Percentiles rank a stretch among this genome's conserved stretches.
These are phyloP conservation scores for Hura crepitans DNA, from an alignment of 441 rosid species.

Conservation along the genomic window DNA sequence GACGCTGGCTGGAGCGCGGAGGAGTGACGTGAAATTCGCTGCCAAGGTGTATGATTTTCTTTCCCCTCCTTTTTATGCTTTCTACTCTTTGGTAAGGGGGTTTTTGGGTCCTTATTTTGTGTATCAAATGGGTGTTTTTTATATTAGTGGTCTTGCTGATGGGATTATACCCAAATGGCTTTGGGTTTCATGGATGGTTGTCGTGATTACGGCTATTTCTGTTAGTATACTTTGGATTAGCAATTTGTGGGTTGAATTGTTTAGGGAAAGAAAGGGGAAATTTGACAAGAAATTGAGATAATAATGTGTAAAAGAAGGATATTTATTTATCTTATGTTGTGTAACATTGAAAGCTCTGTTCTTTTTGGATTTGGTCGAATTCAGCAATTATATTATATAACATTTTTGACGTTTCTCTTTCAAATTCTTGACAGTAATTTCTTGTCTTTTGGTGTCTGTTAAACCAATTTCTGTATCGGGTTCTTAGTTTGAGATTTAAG, in stretches of 20 bases:
- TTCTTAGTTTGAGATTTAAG: too few species aligned
- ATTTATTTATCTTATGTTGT: neutral
- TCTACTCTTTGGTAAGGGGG: constrained; percentile 65
- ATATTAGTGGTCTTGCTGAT: constrained; percentile 50
- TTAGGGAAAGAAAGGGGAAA: constrained; percentile 37
- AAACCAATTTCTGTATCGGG: too few species aligned
- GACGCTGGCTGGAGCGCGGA: constrained; percentile 60
- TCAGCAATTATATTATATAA: neutral
- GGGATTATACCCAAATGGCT: constrained; percentile 68
- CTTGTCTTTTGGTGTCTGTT: too few species aligned
- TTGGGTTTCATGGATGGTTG: constrained; percentile 81
- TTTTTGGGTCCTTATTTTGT: constrained; percentile 58
- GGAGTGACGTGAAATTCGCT: constrained; percentile 44
- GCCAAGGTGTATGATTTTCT: constrained; percentile 42
- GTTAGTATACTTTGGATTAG: constrained; percentile 74
- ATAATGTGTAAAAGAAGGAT: neutral
- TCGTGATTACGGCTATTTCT: constrained; percentile 51
- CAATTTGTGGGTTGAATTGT: constrained; percentile 62
- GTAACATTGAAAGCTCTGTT: neutral
- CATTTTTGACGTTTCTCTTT: neutral
- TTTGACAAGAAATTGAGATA: constrained; percentile 40
- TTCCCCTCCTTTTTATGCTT: constrained; percentile 63
- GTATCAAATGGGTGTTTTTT: constrained; percentile 54
- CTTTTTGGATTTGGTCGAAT: neutral
- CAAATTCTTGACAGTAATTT: neutral